Base-by-base conservation (phyloP, 768 basidiomycete genomes). In the Psilocybe cyanescens region DNA sequence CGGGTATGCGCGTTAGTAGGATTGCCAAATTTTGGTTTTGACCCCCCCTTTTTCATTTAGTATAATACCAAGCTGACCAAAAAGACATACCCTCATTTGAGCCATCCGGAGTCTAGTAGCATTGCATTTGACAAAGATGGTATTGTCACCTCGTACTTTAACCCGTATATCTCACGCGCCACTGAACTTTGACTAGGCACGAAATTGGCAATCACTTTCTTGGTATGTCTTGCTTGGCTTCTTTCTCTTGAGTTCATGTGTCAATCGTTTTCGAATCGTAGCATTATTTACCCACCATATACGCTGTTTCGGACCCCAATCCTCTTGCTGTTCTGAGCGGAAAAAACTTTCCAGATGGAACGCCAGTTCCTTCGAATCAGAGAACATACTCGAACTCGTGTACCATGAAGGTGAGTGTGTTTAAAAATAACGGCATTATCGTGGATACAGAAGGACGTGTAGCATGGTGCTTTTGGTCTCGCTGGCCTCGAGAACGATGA, bases 391-490 rank as follows among this genome's bases (percentile, higher is more conserved):
- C 78, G 0, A 93, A 94, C 70, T 82, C 83, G 0, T 91, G 88
- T 61, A 92, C 91, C 1, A 92, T 90, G 80, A 94, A 94, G 80
- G 91, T 87, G 57, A 56, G 30, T 30, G 24, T 49, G 31, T 17
- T 29, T 12, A 44, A 12, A 8, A 5, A 5, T n/a, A 44, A 44
- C n/a, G 8, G n/a, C 4, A 5, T 44, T 44, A 44, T 44, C 14
- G 41, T 44, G 11, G 41, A 44, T 44, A 44, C n/a, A n/a, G n/a
- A 44, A 7, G 41, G 1, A 16, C 14, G n/a, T 44, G 41, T 44
- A 93, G 90, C 89, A 92, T 61, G 91, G 91, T 3, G 83, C 86
- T 4, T 94, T 95, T 64, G 90, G 92, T 39, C 84, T 86, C 2
- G 80, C 81, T 1, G 82, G 81, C 3, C 67, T 81, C 30, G 77